These are phyloP conservation scores for Linum trigynum DNA, from an alignment of 345 rosid genomes.

Conservation along the genomic window DNA sequence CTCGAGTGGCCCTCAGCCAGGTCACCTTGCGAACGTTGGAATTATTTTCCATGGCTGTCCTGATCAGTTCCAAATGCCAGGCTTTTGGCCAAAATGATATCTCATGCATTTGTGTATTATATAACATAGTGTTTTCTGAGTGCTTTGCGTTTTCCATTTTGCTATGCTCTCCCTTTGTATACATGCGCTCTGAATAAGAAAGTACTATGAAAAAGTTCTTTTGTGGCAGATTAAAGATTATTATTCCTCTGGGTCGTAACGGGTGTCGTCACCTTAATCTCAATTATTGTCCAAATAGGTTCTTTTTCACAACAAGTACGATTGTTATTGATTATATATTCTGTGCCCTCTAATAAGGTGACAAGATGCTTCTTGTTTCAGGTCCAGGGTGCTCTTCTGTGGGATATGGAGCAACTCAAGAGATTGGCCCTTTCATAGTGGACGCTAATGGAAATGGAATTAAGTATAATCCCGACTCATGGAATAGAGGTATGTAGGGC, in stretches of 20 bases:
- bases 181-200: conserved; percentile 9
- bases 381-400: conserved; percentile 98
- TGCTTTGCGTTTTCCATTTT: conserved; percentile 12
- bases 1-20: too few relatives aligned
- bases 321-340: not conserved
- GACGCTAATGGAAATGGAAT: conserved; percentile 48
- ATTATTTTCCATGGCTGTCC: too few relatives aligned
- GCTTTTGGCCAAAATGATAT: not conserved
- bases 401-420: conserved; percentile 96
- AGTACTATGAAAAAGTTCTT: conserved; percentile 2
- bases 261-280: conserved; percentile 8
- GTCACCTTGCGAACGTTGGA: too few relatives aligned
- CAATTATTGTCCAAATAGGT: conserved; percentile 14
- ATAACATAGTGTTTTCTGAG: conserved; percentile 7
- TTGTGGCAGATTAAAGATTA: conserved; percentile 8
- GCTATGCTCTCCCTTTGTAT: conserved; percentile 9
- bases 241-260: conserved; percentile 10
- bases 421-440: conserved; percentile 90
- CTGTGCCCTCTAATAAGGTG: conserved; percentile 29
- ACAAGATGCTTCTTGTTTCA: conserved; percentile 42
- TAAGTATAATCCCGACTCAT: conserved; percentile 56
- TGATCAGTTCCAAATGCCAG: not conserved
- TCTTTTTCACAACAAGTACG: not conserved
- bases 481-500: conserved; percentile 58
- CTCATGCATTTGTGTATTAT: not conserved